Conservation (phyloP, 192 early-diverging fungal genomes). For the Dispira parvispora region DNA sequence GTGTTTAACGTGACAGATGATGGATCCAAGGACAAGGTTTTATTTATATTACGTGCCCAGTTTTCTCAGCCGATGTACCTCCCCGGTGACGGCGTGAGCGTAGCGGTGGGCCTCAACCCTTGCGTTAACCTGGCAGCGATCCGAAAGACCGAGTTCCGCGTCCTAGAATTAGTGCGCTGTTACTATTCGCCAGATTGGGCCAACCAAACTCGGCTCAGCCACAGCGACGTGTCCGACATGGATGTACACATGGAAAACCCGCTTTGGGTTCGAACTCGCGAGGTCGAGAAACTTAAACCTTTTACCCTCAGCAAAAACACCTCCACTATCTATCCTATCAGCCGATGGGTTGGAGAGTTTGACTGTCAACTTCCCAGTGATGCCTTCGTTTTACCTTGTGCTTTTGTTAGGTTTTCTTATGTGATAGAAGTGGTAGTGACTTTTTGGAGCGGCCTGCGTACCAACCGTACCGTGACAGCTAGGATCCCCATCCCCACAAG, state of each 20-base stretch:
- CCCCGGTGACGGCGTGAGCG: background rate
- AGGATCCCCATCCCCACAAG: background rate
- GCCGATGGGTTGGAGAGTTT: background rate
- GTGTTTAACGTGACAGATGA: background rate
- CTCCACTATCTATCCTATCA: background rate
- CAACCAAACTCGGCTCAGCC: background rate
- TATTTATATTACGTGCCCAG: background rate
- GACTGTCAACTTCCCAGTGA: background rate
- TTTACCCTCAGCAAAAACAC: background rate
- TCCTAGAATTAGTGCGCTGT: background rate
- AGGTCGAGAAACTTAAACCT: background rate
- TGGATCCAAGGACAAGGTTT: background rate
- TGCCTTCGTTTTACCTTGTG: background rate
- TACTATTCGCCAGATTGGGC: slow-evolving; percentile 1
- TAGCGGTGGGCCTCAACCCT: background rate
- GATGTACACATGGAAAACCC: background rate
- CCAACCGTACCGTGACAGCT: background rate
- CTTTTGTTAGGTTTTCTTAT: background rate
- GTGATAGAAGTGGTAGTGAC: background rate
- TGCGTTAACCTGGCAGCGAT: background rate
- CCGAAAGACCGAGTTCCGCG: slow-evolving; percentile 2
- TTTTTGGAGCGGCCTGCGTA: slow-evolving; percentile 6
- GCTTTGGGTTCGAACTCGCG: background rate
- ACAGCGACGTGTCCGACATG: slow-evolving; percentile 3
- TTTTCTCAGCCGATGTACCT: background rate